phyloP scores from a whole-genome alignment of 352 stramenopile species.

The Globisporangium emineosum region DNA sequence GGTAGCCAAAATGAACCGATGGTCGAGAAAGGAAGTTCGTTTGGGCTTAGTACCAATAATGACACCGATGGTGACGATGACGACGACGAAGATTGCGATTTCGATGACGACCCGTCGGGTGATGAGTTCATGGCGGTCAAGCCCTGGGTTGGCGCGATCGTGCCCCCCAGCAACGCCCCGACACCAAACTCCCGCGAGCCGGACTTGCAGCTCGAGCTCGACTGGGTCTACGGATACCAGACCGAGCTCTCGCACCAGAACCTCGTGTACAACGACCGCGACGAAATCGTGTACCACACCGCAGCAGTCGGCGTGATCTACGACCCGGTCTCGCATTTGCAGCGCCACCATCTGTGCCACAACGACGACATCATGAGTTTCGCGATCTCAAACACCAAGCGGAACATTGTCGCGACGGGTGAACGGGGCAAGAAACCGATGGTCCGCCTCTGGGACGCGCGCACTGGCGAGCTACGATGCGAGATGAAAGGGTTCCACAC shows the following conservation, averaged over 20 bases:
- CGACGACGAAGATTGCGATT: constrained; percentile 11
- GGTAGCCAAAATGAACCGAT: constrained; percentile 9
- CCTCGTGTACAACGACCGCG: constrained; percentile 62
- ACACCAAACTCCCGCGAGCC: constrained; percentile 58
- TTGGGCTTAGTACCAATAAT: background rate
- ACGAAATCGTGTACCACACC: constrained; percentile 86
- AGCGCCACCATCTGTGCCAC: constrained; percentile 80
- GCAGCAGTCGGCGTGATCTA: constrained; percentile 86
- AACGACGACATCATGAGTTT: constrained; percentile 89
- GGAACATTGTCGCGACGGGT: constrained; percentile 83
- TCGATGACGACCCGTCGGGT: constrained; percentile 33
- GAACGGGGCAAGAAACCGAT: constrained; percentile 73
- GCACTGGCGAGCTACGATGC: constrained; percentile 59
- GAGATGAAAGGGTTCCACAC: constrained; percentile 68
- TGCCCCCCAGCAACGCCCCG: constrained; percentile 66
- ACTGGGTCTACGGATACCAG: constrained; percentile 86
- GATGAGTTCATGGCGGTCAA: constrained; percentile 92
- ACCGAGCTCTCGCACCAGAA: constrained; percentile 76
- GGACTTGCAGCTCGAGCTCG: constrained; percentile 63
- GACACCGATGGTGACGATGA: constrained; percentile 18
- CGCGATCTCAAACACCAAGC: constrained; percentile 45
- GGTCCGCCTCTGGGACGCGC: constrained; percentile 83
- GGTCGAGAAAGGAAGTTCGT: constrained; percentile 8
- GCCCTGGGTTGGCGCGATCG: constrained; percentile 84
- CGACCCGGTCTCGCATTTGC: constrained; percentile 60